Percentiles rank a stretch among this genome's conserved stretches.
Evolutionary conservation across 768 basidiomycete species (phyloP).

Genomic region (Macrolepiota dolichaula): DNA sequence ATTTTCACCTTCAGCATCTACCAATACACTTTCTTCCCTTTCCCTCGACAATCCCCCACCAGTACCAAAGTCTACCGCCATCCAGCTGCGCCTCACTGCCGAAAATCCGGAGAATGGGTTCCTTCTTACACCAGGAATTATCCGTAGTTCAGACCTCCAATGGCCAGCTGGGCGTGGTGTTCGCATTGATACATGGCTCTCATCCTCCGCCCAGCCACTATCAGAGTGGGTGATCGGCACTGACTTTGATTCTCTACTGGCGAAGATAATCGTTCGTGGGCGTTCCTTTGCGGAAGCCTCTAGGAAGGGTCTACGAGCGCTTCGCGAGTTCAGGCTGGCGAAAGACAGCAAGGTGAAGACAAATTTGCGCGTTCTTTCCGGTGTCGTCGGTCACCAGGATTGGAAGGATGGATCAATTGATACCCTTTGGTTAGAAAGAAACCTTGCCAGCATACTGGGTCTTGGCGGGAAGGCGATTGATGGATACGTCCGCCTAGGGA

Average conservation of each 20-base stretch:
- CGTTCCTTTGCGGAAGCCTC: conserved; percentile 81
- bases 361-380: conserved; percentile 28
- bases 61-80: conserved; percentile 69
- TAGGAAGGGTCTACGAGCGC: conserved; percentile 76
- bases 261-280: conserved; percentile 80
- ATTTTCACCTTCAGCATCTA: conserved; percentile 43
- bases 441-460: conserved; percentile 18
- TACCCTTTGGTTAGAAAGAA: conserved; percentile 35
- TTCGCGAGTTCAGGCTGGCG: conserved; percentile 65
- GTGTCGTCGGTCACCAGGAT: conserved; percentile 27
- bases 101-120: conserved; percentile 76
- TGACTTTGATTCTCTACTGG: conserved; percentile 85
- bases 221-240: conserved; percentile 42
- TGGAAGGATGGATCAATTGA: conserved; percentile 29
- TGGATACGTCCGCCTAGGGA: background rate
- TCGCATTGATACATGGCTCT: conserved; percentile 82
- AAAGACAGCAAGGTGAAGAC: conserved; percentile 53
- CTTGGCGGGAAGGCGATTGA: conserved; percentile 15
- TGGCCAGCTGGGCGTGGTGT: conserved; percentile 85
- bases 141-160: conserved; percentile 64
- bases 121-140: conserved; percentile 83
- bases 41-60: conserved; percentile 67
- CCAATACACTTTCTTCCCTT: conserved; percentile 69
- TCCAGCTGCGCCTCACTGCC: conserved; percentile 89
- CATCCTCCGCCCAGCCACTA: conserved; percentile 46